These are phyloP conservation scores for Hygrocybe coccinea DNA, from an alignment of 768 basidiomycete genomes.

Conservation along the genomic window DNA sequence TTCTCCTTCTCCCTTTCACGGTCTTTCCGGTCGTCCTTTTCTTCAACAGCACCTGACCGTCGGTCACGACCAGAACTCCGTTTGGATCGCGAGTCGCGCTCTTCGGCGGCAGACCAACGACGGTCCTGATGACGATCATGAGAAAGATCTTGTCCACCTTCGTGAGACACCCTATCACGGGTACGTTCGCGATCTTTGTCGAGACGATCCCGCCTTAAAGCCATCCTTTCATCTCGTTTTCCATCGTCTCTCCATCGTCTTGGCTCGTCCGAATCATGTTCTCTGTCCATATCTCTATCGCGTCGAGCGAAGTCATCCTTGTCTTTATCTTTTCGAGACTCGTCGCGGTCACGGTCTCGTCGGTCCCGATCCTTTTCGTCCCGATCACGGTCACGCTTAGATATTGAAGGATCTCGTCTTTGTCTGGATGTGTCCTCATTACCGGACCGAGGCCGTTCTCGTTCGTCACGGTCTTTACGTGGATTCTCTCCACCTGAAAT, in stretches of 20 bases:
- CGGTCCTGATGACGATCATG: slow-evolving; percentile 48
- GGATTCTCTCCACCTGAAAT: slow-evolving; percentile 46
- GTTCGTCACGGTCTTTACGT: slow-evolving; percentile 58
- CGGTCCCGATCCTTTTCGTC: slow-evolving; percentile 31
- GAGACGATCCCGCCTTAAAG: slow-evolving; percentile 51
- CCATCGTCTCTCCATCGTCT: slow-evolving; percentile 82
- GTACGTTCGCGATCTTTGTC: slow-evolving; percentile 30
- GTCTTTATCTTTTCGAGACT: slow-evolving; percentile 36
- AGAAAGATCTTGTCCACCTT: slow-evolving; percentile 36
- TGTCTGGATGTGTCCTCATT: slow-evolving; percentile 58
- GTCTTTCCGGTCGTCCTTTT: slow-evolving; percentile 44
- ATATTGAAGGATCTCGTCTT: slow-evolving; percentile 53
- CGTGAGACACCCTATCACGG: slow-evolving; percentile 41
- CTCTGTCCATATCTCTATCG: slow-evolving; percentile 41
- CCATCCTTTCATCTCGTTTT: slow-evolving; percentile 69
- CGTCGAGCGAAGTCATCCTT: slow-evolving; percentile 20
- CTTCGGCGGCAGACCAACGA: slow-evolving; percentile 60
- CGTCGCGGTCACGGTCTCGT: slow-evolving; percentile 29
- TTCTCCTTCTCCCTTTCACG: slow-evolving; percentile 69
- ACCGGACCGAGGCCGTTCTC: slow-evolving; percentile 61
- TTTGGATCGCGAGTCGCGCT: slow-evolving; percentile 62
- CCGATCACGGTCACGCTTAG: slow-evolving; percentile 45
- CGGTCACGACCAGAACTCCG: slow-evolving; percentile 56
- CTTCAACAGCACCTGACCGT: slow-evolving; percentile 38
- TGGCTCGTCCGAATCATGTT: slow-evolving; percentile 58